Base-by-base conservation (phyloP, 352 stramenopile species). In the Thalassiosira exigua region DNA sequence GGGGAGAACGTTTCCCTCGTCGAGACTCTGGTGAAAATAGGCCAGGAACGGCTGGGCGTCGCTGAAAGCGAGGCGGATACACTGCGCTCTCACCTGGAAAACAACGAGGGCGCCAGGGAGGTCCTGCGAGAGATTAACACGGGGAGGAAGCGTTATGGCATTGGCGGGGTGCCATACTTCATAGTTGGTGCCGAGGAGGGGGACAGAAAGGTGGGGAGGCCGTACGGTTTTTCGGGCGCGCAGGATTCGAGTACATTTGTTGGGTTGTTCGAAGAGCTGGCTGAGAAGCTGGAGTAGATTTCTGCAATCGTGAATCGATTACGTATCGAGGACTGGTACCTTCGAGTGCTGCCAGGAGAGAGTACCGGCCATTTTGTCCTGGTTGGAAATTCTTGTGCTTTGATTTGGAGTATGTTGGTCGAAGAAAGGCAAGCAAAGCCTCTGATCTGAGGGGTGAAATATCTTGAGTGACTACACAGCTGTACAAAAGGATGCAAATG, bases 1-100 rank as follows among this genome's bases (percentile, higher is more conserved):
- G 87, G 87, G 7, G 57, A 86, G 62, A 93, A 93, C 67, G 71
- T 93, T 33, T 85, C 73, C 12, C 27, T 83, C 5, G 69, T 83
- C 3, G 69, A 88, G 27, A 81, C 66, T 1, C 70, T 92, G 33
- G 50, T 90, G 0, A 41, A 82, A 54, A 79, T 91, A 48, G 85
- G 56, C 19, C 59, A 42, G 0, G 53, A 82, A 30, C 67, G 48
- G 30, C 50, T 88, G n/a, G 70, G 69, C 12, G 36, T 82, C 19
- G 33, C 64, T n/a, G 39, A 73, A 22, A 65, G 53, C 9, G 67
- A 76, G 26, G 58, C 57, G 17, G 4, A 77, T 12, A 67, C 81
- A 48, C 70, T 91, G 48, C 54, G 69, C 53, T 24, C 22, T 0
- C 76, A 82, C 58, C 54, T 92, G 9, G 68, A 81, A 46, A 69